Conservation (phyloP, 2,329 filamentous ascomycete genomes). For the Diaporthe helianthi region DNA sequence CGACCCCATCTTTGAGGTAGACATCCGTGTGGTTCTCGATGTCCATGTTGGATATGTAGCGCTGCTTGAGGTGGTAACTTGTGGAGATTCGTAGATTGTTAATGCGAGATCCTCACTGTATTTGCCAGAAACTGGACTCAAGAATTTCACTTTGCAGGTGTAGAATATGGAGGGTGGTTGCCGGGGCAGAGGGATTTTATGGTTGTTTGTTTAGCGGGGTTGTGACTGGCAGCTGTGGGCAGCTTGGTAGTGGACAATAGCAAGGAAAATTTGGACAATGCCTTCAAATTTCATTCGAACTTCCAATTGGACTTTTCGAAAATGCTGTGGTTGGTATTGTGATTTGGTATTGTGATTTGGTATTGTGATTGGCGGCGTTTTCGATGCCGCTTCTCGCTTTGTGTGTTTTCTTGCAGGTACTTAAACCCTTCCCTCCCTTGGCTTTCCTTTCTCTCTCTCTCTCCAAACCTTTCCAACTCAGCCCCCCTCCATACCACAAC, state of each 20-base stretch:
- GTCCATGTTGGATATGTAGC: conserved; percentile 1
- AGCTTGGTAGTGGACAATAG: background rate
- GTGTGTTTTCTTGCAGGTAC: background rate
- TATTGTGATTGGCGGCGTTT: conserved; percentile 8
- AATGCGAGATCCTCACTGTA: background rate
- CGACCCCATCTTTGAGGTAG: background rate
- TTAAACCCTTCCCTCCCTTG: background rate
- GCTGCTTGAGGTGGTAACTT: background rate
- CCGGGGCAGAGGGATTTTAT: background rate
- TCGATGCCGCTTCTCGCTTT: background rate
- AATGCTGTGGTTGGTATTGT: background rate
- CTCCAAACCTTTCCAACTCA: background rate
- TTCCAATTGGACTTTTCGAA: background rate
- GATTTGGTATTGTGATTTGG: conserved; percentile 6
- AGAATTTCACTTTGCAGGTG: too few relatives aligned
- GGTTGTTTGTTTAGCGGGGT: background rate
- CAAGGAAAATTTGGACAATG: background rate
- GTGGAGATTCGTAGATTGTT: background rate
- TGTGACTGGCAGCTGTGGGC: background rate
- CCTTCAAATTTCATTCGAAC: background rate
- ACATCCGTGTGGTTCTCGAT: background rate
- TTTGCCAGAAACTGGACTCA: background rate
- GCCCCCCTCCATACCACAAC: background rate
- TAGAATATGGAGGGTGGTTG: background rate
- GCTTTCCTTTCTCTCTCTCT: background rate